Evolutionary conservation across 1,284 basidiomycete genomes (phyloP), one percentile per base, ranked within the genome.

Genomic region (Boletus semigastroideus): DNA sequence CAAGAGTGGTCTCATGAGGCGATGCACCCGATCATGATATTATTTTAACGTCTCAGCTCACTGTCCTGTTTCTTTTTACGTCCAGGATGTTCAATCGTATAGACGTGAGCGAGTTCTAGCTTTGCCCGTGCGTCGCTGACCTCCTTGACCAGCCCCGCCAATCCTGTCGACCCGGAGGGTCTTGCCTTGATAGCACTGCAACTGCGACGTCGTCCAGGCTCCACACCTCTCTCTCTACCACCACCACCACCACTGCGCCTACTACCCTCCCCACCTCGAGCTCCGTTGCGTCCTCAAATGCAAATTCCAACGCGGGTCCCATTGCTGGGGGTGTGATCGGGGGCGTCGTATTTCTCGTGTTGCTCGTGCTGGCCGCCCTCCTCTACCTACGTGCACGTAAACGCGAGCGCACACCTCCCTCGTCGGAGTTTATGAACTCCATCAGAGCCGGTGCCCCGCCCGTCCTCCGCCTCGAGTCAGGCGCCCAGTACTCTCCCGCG

Each of bases 281-380:
- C n/a, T n/a, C 49, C 46, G 45, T 49, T 13, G 37, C 38, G 28
- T 53, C 65, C 33, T 42, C 52, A 13, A 44, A 27, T 9, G n/a
- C n/a, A n/a, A n/a, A n/a, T n/a, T 42, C 50, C 13, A 8, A 61
- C 12, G 54, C 63, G 9, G 79, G 72, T 4, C 67, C 65, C 9
- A 76, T 80, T 19, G 76, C 71, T 8, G 78, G 78, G 2, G 63
- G 70, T 17, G 67, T 76, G 27, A 55, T 81, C 20, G 78, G 76
- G 9, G 74, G 65, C 12, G 55, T 74, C 31, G 37, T 66, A 22
- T 58, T 68, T 36, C 39, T 75, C 46, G 49, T 48, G 14, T 39
- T 70, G 10, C 25, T 73, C 44, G 45, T 64, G 2, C 48, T 72
- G 3, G 58, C 61, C 42, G 31, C 59, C 6, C 25, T 75, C 28